phyloP scores from a whole-genome alignment of 441 rosid species.

The Populus hybrid region DNA sequence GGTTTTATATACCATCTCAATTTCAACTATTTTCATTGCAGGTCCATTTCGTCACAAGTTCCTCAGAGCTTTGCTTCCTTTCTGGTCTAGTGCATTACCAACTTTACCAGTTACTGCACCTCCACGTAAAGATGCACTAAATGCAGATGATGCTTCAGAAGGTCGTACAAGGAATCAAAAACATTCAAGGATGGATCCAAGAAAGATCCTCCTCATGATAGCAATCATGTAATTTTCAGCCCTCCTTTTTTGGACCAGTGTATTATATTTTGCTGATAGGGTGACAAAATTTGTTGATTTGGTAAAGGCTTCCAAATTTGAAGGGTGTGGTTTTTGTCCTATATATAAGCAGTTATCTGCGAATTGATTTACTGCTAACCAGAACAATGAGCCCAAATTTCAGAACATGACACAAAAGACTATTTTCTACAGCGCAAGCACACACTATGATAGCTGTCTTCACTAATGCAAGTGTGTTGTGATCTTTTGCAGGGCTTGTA shows the following conservation, averaged over 20 bases:
- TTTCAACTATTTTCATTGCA: slow-evolving; percentile 28
- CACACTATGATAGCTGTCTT: not conserved
- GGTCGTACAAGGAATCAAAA: slow-evolving; percentile 66
- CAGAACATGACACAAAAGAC: not conserved
- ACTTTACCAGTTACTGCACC: slow-evolving; percentile 97
- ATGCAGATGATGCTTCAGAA: slow-evolving; percentile 65
- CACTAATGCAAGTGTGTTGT: slow-evolving; percentile 4
- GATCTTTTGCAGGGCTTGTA: slow-evolving; percentile 77
- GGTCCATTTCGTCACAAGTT: slow-evolving; percentile 92
- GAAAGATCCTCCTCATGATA: slow-evolving; percentile 80
- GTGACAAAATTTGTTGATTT: not conserved
- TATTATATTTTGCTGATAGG: not conserved
- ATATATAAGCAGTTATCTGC: not conserved
- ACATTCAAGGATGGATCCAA: slow-evolving; percentile 79
- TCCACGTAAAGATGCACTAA: slow-evolving; percentile 66
- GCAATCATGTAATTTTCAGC: slow-evolving; percentile 74
- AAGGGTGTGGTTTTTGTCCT: not conserved
- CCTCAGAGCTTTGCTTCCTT: slow-evolving; percentile 89
- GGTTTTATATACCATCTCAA: not conserved
- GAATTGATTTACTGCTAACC: not conserved
- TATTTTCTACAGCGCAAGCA: not conserved
- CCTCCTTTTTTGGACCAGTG: not conserved
- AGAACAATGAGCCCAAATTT: not conserved
- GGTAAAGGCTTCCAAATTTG: not conserved
- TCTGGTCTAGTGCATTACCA: slow-evolving; percentile 98